Percentiles rank a stretch among this genome's conserved stretches.
These are phyloP conservation scores for Groenewaldozyma salmanticensis DNA, from an alignment of 805 yeast species.

Conservation along the genomic window DNA sequence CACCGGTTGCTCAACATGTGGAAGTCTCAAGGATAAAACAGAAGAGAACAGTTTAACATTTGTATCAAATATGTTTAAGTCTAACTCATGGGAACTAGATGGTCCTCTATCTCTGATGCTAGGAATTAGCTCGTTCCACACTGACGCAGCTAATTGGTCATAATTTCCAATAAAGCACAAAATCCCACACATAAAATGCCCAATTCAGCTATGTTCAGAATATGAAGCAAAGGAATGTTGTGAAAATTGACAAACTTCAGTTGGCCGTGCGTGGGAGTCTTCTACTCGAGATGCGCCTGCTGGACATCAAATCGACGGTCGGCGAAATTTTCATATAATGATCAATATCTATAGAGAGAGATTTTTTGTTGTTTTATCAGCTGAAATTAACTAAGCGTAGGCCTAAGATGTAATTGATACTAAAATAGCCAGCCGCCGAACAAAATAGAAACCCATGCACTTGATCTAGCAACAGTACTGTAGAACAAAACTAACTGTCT, in stretches of 20 bases:
- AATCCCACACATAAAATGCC: conserved; percentile 13
- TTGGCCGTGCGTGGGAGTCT: no score
- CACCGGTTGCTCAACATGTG: conserved; percentile 70
- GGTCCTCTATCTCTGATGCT: conserved; percentile 9
- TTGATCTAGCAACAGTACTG: no score
- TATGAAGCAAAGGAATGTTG: no score
- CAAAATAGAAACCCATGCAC: no score
- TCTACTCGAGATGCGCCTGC: neutral
- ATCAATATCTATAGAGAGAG: no score
- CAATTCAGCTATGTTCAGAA: conserved; percentile 1
- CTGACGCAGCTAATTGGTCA: neutral
- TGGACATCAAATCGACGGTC: neutral
- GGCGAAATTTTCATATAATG: neutral
- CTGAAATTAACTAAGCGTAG: no score
- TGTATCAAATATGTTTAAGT: neutral
- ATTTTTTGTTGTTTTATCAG: no score
- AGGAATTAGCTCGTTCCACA: neutral
- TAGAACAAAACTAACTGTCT: no score
- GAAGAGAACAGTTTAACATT: conserved; percentile 41
- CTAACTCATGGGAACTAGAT: conserved; percentile 1
- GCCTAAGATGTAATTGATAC: no score
- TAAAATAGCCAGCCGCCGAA: no score
- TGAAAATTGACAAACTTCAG: no score
- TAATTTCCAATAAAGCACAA: conserved; percentile 1
- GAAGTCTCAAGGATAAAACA: conserved; percentile 69